These are phyloP conservation scores for Spongispora temasekensis DNA, from an alignment of 1,284 basidiomycete genomes.

Conservation along the genomic window DNA sequence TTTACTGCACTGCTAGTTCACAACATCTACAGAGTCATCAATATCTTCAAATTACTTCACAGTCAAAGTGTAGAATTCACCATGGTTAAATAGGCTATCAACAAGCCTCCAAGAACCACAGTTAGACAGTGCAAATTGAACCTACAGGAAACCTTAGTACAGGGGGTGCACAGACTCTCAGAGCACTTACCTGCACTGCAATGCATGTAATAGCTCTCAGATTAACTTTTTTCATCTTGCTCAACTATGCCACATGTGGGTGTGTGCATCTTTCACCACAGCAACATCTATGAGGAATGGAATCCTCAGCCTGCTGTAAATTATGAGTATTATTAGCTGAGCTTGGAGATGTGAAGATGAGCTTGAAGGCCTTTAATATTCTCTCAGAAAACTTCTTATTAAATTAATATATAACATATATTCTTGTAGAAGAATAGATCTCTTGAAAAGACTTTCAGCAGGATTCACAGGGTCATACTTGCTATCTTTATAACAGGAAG, in stretches of 20 bases:
- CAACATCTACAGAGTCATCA: too few relatives aligned
- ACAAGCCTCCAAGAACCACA: too few relatives aligned
- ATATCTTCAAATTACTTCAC: too few relatives aligned
- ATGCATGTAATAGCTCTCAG: slow-evolving; percentile 12
- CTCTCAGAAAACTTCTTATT: background rate
- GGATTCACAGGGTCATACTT: background rate
- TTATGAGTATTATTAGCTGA: background rate
- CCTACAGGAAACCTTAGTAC: too few relatives aligned
- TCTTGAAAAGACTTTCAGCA: background rate
- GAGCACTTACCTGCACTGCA: slow-evolving; percentile 16
- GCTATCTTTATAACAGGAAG: background rate
- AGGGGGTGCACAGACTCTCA: too few relatives aligned
- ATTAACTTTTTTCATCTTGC: slow-evolving; percentile 4
- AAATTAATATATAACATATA: background rate
- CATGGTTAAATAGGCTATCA: too few relatives aligned
- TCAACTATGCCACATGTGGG: slow-evolving; percentile 3
- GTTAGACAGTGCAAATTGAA: too few relatives aligned
- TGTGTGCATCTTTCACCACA: slow-evolving; percentile 2
- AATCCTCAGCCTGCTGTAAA: background rate
- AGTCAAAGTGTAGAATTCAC: too few relatives aligned
- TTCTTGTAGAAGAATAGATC: background rate
- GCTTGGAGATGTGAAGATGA: slow-evolving; percentile 12
- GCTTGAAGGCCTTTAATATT: slow-evolving; percentile 9
- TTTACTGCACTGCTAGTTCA: too few relatives aligned
- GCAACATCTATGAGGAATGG: background rate